Base-by-base conservation (phyloP, 805 yeast genomes). In the Wickerhamiella lipophila region DNA sequence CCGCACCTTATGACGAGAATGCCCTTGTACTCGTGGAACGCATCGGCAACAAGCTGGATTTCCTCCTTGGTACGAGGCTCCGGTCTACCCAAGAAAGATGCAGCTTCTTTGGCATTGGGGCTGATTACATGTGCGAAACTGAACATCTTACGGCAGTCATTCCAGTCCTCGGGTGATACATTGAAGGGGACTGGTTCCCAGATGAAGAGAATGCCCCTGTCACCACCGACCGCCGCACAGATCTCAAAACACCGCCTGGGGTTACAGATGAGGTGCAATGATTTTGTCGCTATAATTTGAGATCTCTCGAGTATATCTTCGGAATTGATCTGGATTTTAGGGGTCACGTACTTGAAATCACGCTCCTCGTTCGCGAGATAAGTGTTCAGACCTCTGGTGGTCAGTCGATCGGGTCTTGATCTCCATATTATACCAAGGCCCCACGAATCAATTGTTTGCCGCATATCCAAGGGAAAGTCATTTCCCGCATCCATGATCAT, bases 171-270 rank as follows among this genome's bases (percentile, higher is more conserved):
- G 1, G 77, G 73, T 0, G 58, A 61, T 61, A 95, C 84, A 18
- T 74, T 74, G 51, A 78, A 83, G 1, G 96, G 96, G 6, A 83
- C 74, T 0, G 96, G 96, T 63, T 88, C 97, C 79, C 87, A 89
- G 0, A 83, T 73, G 49, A 77, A 69, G 2, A 68, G 56, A 6
- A 11, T n/a, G 11, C 19, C n/a, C n/a, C 78, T 75, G 16, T 26
- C 23, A 11, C 41, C 49, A 48, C 21, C 22, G n/a, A 16, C 32
- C 12, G 42, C n/a, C 30, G 45, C 42, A 25, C 22, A 32, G 8
- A 82, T 72, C 15, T 70, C 73, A 3, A 58, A 54, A 50, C 79
- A 78, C 36, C 95, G 62, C 3, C 66, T 72, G 1, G 88, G 78
- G 0, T 89, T 77, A 57, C 94, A 83, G 16, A 89, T 74, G 49